A percentile compares a stretch with the other conserved stretches of the same genome.
phyloP scores from a whole-genome alignment of 129 eudicot species.

The Lactuca saligna region DNA sequence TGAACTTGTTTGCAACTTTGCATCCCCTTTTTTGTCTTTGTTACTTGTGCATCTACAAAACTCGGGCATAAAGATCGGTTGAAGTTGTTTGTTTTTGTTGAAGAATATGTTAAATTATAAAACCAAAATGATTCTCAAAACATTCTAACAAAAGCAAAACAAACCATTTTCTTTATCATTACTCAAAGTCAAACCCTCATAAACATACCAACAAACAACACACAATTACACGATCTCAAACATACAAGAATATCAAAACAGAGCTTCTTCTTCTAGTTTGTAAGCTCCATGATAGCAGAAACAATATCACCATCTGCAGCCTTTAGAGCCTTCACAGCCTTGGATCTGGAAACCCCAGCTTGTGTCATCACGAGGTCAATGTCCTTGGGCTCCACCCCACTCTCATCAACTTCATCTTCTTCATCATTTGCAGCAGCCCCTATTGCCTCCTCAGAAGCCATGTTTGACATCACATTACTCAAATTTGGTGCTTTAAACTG shows the following conservation, averaged over 20 bases:
- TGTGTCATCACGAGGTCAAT: conserved; percentile 29
- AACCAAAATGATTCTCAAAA: no score
- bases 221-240: conserved; percentile 13
- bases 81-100: conserved; percentile 18
- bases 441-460: conserved; percentile 45
- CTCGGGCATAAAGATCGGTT: conserved; percentile 30
- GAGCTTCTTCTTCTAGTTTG: conserved; percentile 17
- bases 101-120: no score
- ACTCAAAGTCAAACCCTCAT: no score
- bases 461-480: conserved; percentile 30
- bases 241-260: conserved; percentile 19
- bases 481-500: conserved; percentile 70
- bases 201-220: conserved; percentile 6
- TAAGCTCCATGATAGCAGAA: conserved; percentile 32
- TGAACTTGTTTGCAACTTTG: not conserved
- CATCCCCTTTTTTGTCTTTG: conserved; percentile 19
- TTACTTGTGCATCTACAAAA: conserved; percentile 36
- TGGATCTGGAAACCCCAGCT: conserved; percentile 24
- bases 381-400: conserved; percentile 27
- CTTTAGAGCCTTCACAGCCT: conserved; percentile 31
- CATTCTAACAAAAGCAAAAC: no score
- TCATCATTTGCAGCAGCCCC: not conserved
- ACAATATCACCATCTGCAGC: conserved; percentile 31
- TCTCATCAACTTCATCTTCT: conserved; percentile 27
- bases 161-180: no score